These are phyloP conservation scores for Yamadazyma scolyti DNA, from an alignment of 805 yeast genomes.

Conservation along the genomic window DNA sequence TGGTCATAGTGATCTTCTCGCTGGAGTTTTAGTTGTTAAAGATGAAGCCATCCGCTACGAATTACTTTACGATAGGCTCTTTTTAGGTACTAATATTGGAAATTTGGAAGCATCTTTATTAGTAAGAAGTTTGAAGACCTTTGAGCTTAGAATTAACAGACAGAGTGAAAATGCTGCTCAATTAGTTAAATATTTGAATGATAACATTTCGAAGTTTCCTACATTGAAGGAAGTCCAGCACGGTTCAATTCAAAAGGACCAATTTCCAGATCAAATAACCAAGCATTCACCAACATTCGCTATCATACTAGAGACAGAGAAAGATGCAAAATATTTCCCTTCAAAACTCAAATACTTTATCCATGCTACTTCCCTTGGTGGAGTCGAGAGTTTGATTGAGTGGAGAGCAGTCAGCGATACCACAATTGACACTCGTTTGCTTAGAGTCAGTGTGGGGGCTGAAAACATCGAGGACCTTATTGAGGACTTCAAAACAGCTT, in stretches of 20 bases:
- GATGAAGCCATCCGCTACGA: slow-evolving; percentile 41
- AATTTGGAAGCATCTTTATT: slow-evolving; percentile 73
- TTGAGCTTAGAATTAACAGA: slow-evolving; percentile 61
- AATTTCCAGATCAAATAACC: slow-evolving; percentile 59
- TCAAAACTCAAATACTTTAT: slow-evolving; percentile 64
- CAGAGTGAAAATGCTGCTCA: slow-evolving; percentile 63
- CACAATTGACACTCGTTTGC: slow-evolving; percentile 48
- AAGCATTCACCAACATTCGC: slow-evolving; percentile 74
- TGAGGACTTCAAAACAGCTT: slow-evolving; percentile 63
- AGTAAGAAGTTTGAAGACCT: slow-evolving; percentile 78
- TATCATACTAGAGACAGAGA: slow-evolving; percentile 47
- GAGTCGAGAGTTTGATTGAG: slow-evolving; percentile 85
- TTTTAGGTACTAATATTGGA: slow-evolving; percentile 75
- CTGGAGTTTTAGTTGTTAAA: slow-evolving; percentile 76
- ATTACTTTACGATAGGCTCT: slow-evolving; percentile 60
- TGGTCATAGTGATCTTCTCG: slow-evolving; percentile 89
- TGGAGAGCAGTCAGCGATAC: slow-evolving; percentile 75
- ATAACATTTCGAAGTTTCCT: slow-evolving; percentile 46
- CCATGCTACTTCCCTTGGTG: slow-evolving; percentile 85
- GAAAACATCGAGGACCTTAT: slow-evolving; percentile 78
- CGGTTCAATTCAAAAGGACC: slow-evolving; percentile 73
- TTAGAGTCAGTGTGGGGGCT: slow-evolving; percentile 78
- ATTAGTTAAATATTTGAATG: slow-evolving; percentile 56
- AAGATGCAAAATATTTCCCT: slow-evolving; percentile 62
- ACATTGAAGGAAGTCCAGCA: slow-evolving; percentile 55